Evolutionary conservation across 2,329 filamentous ascomycete genomes (phyloP).

Genomic region (Ceratocystis colombiana): DNA sequence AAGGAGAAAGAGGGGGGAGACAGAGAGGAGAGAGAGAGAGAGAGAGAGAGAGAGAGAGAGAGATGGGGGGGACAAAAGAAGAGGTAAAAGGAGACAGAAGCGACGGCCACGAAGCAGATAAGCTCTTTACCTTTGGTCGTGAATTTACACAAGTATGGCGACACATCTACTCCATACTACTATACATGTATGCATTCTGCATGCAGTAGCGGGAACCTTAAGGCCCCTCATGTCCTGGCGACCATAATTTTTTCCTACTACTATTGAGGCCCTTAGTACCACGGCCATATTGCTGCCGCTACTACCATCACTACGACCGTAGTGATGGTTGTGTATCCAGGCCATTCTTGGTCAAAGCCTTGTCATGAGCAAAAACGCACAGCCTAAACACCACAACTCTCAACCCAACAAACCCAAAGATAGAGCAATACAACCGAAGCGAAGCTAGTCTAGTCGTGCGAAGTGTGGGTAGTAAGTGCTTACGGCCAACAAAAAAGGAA

Average conservation of each 20-base stretch:
- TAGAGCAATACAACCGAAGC: background rate
- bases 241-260: background rate
- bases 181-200: background rate
- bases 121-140: too few relatives aligned
- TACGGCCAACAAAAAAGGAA: background rate
- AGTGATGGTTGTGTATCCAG: background rate
- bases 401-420: too few relatives aligned
- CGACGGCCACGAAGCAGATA: too few relatives aligned
- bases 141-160: background rate
- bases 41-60: background rate
- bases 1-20: background rate
- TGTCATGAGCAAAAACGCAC: too few relatives aligned
- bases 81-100: background rate
- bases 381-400: too few relatives aligned
- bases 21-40: too few relatives aligned
- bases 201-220: background rate
- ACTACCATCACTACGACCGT: background rate
- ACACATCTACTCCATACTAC: background rate
- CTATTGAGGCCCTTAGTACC: background rate
- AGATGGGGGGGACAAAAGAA: background rate
- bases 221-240: background rate
- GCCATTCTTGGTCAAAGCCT: background rate
- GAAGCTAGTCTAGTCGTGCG: background rate
- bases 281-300: background rate
- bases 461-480: background rate